These are phyloP conservation scores for Kwoniella mangroviensis DNA, from an alignment of 768 basidiomycete species.

Conservation along the genomic window DNA sequence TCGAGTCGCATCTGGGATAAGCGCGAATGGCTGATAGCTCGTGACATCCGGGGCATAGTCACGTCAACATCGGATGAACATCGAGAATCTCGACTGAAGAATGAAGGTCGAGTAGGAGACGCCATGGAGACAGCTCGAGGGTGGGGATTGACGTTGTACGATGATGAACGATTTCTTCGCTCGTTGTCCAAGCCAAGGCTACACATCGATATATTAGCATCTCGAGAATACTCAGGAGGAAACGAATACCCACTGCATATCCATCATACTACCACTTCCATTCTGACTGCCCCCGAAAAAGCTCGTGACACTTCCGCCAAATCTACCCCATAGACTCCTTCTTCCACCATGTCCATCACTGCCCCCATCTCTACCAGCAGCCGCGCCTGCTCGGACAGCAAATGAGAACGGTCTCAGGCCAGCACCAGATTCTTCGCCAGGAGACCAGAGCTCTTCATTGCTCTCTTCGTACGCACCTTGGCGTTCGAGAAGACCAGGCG, in stretches of 20 bases:
- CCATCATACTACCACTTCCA: slow-evolving; percentile 59
- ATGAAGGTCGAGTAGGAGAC: slow-evolving; percentile 51
- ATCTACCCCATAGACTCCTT: slow-evolving; percentile 52
- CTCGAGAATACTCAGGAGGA: not conserved
- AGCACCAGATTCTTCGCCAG: slow-evolving; percentile 35
- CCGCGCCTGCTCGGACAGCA: slow-evolving; percentile 56
- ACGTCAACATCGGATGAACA: slow-evolving; percentile 32
- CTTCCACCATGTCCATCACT: slow-evolving; percentile 44
- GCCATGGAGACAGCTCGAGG: slow-evolving; percentile 55
- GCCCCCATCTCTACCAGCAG: slow-evolving; percentile 38
- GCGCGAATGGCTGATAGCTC: slow-evolving; percentile 33
- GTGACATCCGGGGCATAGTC: slow-evolving; percentile 18
- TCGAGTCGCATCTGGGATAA: slow-evolving; percentile 37
- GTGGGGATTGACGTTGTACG: slow-evolving; percentile 38
- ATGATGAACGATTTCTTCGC: slow-evolving; percentile 37
- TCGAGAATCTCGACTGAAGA: slow-evolving; percentile 49
- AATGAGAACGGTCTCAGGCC: slow-evolving; percentile 58
- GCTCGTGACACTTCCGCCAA: slow-evolving; percentile 57
- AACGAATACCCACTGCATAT: slow-evolving; percentile 57
- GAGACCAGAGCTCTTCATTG: slow-evolving; percentile 44
- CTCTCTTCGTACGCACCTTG: slow-evolving; percentile 20
- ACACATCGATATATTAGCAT: not conserved
- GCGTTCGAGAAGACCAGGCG: slow-evolving; percentile 38
- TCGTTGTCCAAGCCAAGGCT: slow-evolving; percentile 58
- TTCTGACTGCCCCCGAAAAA: slow-evolving; percentile 58